phyloP scores from a whole-genome alignment of 2,329 filamentous ascomycete species.

The Pseudogymnoascus sp. region DNA sequence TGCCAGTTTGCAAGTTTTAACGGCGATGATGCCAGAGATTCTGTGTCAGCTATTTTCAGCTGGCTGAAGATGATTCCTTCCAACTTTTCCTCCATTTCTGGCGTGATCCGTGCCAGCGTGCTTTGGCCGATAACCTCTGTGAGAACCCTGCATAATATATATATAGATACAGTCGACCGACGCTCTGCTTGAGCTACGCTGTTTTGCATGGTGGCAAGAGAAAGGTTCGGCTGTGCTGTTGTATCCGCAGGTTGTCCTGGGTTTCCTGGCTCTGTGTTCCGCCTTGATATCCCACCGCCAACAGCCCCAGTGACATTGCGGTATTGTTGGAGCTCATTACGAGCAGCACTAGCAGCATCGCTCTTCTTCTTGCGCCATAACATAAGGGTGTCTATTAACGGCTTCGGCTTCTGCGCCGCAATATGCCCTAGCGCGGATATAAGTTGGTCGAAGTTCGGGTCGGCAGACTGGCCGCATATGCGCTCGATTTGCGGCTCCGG shows the following conservation, averaged over 20 bases:
- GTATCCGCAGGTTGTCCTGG: slow-evolving; percentile 18
- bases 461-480: slow-evolving; percentile 83
- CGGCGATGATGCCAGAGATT: slow-evolving; percentile 68
- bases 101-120: slow-evolving; percentile 69
- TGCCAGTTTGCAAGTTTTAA: slow-evolving; percentile 92
- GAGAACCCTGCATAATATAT: slow-evolving; percentile 86
- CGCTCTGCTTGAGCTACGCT: slow-evolving; percentile 75
- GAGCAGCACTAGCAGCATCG: slow-evolving; percentile 69
- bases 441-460: slow-evolving; percentile 85
- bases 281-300: slow-evolving; percentile 43
- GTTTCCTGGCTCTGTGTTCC: slow-evolving; percentile 62
- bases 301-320: slow-evolving; percentile 26
- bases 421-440: slow-evolving; percentile 92
- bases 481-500: slow-evolving; percentile 78
- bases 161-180: slow-evolving; percentile 88
- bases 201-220: slow-evolving; percentile 47
- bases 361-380: slow-evolving; percentile 95
- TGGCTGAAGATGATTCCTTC: slow-evolving; percentile 97
- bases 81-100: slow-evolving; percentile 87
- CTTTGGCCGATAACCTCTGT: slow-evolving; percentile 93
- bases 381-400: slow-evolving; percentile 95
- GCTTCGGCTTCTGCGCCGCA: slow-evolving; percentile 86
- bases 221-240: slow-evolving; percentile 8
- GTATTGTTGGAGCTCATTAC: slow-evolving; percentile 48
- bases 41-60: slow-evolving; percentile 77